Base-by-base conservation (phyloP, 768 basidiomycete species). In the Leccinum broughii region DNA sequence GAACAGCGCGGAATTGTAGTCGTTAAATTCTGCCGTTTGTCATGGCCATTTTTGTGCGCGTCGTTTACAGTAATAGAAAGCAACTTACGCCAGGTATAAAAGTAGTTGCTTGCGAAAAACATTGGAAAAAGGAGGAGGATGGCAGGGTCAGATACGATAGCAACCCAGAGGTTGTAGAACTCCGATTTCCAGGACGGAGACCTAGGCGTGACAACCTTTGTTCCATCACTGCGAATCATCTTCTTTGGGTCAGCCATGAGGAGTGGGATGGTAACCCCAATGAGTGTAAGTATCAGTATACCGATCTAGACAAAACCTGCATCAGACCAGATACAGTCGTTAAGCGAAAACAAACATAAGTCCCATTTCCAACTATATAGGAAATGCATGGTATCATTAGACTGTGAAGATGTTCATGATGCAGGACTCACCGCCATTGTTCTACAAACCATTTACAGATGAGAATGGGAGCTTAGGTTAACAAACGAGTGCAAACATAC, bases 51-150 rank as follows among this genome's bases (percentile, higher is more conserved):
- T 66, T 50, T 58, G 53, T 39, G 58, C 10, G 6, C 49, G 35
- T 20, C 22, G 14, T 26, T 11, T 22, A 34, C 34, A 34, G 34
- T 34, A 44, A 15, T 4, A 14, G 20, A 30, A 28, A 4, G 11
- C 17, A 20, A 72, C 86, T 68, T 60, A 90, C 89, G 89, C 88
- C 89, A 92, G 2, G 90, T 87, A 68, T 92, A 92, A 76, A 92
- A 92, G 83, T 88, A 92, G 71, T 92, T 92, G 48, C 86, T 88
- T 8, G 88, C 84, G 57, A 91, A 84, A 74, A 93, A 92, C 86
- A 93, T 89, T 8, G 92, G 92, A 77, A 93, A 90, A n/a, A 93
- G 81, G 5, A 91, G 75, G 14, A 92, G 60, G 66, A 94, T 84
- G 75, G 80, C 78, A 0, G 89, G 89, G 66, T 93, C 92, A 14